Percentiles rank a stretch among this genome's conserved stretches.
Evolutionary conservation across 75 land plant species (phyloP).

Genomic region (Pinus albicaulis): DNA sequence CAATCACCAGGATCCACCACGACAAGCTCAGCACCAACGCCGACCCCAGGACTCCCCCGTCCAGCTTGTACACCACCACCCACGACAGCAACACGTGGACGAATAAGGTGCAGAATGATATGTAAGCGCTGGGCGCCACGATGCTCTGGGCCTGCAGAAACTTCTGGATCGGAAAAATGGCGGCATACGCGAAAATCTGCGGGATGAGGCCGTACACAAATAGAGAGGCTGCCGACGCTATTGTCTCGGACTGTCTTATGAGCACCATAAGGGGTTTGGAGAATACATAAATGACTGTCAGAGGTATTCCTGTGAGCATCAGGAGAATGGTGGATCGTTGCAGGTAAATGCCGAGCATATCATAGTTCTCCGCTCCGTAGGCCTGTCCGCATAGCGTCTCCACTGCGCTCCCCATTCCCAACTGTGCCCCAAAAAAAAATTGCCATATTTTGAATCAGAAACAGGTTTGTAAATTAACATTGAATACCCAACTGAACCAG

Average conservation of each 20-base stretch:
- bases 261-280: constrained; percentile 25
- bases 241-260: constrained; percentile 32
- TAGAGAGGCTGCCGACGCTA: constrained; percentile 36
- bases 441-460: not conserved
- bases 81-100: constrained; percentile 44
- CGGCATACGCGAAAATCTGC: constrained; percentile 49
- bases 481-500: not conserved
- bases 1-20: constrained; percentile 43
- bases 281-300: constrained; percentile 35
- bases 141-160: constrained; percentile 63
- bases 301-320: constrained; percentile 19
- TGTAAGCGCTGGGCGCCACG: constrained; percentile 45
- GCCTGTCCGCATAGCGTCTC: constrained; percentile 76
- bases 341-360: constrained; percentile 50
- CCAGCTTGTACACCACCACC: constrained; percentile 33
- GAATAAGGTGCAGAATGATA: constrained; percentile 23
- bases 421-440: too few species aligned
- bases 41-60: constrained; percentile 41
- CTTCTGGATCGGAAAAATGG: constrained; percentile 47
- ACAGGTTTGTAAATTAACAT: not conserved
- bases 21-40: constrained; percentile 40
- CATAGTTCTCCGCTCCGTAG: constrained; percentile 44
- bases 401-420: constrained; percentile 71
- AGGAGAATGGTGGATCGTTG: constrained; percentile 49
- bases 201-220: constrained; percentile 62